Percentiles rank a stretch among this genome's conserved stretches.
These are phyloP conservation scores for Eutrema salsugineum DNA, from an alignment of 441 rosid species.

Conservation along the genomic window DNA sequence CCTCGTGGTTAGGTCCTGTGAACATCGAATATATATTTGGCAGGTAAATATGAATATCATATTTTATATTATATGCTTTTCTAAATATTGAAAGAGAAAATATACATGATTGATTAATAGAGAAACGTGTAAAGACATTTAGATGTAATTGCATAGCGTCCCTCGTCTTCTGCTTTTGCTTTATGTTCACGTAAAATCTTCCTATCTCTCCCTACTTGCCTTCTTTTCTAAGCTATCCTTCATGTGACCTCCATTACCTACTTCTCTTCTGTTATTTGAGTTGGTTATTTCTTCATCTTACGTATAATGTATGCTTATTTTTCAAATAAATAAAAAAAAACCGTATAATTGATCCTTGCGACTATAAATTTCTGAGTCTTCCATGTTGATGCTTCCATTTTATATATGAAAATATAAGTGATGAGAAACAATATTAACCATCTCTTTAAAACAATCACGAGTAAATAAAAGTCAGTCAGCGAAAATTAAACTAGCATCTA, in stretches of 20 bases:
- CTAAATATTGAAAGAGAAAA: background rate
- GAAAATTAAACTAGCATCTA: background rate
- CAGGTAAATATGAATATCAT: background rate
- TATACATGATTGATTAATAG: background rate
- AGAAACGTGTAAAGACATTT: background rate
- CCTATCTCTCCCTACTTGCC: slow-evolving; percentile 12
- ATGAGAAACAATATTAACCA: background rate
- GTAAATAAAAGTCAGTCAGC: background rate
- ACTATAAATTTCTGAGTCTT: background rate
- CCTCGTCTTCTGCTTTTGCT: slow-evolving; percentile 26
- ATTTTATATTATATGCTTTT: background rate
- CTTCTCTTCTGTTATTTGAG: background rate
- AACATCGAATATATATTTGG: background rate
- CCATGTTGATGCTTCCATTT: background rate
- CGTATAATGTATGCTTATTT: too few species aligned
- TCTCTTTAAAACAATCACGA: background rate
- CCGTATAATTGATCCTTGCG: background rate
- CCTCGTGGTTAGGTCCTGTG: slow-evolving; percentile 16
- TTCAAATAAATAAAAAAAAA: too few species aligned
- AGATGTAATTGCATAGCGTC: background rate
- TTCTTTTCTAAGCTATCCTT: slow-evolving; percentile 30
- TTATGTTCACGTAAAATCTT: slow-evolving; percentile 19
- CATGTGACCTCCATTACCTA: slow-evolving; percentile 29
- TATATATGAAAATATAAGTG: background rate
- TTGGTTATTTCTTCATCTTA: background rate